These are phyloP conservation scores for Dactylella cylindrospora DNA, from an alignment of 2,329 filamentous ascomycete species.

Conservation along the genomic window DNA sequence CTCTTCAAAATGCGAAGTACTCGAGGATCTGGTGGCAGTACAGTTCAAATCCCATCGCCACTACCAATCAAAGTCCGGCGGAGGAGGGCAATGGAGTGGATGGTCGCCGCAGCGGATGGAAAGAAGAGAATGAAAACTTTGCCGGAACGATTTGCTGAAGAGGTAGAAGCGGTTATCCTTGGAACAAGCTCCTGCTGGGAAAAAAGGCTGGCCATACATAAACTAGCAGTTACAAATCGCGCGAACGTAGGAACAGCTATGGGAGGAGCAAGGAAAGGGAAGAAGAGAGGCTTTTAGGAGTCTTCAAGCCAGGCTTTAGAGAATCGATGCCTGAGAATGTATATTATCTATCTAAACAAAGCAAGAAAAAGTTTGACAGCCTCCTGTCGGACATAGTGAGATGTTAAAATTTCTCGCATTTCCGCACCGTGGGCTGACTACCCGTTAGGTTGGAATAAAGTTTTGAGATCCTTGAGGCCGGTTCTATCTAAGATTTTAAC, in stretches of 20 bases:
- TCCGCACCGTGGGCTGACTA: too few species aligned
- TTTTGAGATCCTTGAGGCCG: too few species aligned
- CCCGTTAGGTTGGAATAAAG: too few species aligned
- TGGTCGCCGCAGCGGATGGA: conserved; percentile 79
- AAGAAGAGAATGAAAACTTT: conserved; percentile 61
- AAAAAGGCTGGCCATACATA: conserved; percentile 60
- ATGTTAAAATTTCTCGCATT: too few species aligned
- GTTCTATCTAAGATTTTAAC: too few species aligned
- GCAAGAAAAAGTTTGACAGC: too few species aligned
- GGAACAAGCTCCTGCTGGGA: conserved; percentile 84
- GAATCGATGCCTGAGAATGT: too few species aligned
- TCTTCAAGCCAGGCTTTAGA: too few species aligned
- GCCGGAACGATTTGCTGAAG: conserved; percentile 52
- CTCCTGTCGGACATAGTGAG: too few species aligned
- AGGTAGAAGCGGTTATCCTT: conserved; percentile 74
- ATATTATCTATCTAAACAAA: too few species aligned
- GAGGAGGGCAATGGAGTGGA: conserved; percentile 81
- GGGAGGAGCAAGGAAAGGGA: conserved; percentile 1
- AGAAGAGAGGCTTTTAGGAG: too few species aligned
- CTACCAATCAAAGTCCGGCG: conserved; percentile 73
- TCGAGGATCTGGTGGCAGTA: conserved; percentile 76
- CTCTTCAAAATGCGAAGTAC: conserved; percentile 76
- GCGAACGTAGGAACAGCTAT: conserved; percentile 15
- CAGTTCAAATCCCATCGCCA: conserved; percentile 79
- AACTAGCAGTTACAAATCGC: conserved; percentile 38